Conservation (phyloP, 805 yeast genomes). For the Metschnikowia arizonensis region DNA sequence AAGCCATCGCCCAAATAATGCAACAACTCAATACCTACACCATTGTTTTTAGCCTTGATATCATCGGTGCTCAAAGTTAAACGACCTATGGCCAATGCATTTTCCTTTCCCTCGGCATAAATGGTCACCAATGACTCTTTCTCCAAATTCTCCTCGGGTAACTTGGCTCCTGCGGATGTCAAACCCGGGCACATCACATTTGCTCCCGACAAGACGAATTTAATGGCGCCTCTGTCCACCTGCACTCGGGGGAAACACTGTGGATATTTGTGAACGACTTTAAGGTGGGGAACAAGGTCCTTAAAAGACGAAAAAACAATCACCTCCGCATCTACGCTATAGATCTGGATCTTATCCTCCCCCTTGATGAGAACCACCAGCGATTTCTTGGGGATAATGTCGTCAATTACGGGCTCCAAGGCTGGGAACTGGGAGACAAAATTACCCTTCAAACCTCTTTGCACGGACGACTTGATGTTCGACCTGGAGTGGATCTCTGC, state of each 20-base stretch:
- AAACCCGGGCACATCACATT: constrained; percentile 96
- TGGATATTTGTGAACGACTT: constrained; percentile 77
- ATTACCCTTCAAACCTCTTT: constrained; percentile 76
- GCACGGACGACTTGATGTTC: constrained; percentile 91
- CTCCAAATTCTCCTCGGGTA: constrained; percentile 70
- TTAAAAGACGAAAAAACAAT: constrained; percentile 79
- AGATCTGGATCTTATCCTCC: constrained; percentile 82
- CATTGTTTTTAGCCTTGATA: constrained; percentile 76
- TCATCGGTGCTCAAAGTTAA: constrained; percentile 86
- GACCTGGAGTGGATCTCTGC: constrained; percentile 89
- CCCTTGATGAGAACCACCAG: constrained; percentile 79
- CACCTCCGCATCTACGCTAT: constrained; percentile 67
- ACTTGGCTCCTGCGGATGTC: constrained; percentile 76
- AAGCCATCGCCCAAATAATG: constrained; percentile 88
- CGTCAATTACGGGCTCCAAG: constrained; percentile 75
- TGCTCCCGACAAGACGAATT: constrained; percentile 92
- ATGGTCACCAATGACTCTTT: constrained; percentile 72
- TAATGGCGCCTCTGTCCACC: constrained; percentile 95
- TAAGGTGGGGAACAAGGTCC: constrained; percentile 71
- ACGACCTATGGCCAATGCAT: constrained; percentile 87
- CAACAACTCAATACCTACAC: constrained; percentile 80
- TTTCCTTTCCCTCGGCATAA: constrained; percentile 89
- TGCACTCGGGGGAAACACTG: constrained; percentile 77
- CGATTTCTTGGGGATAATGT: constrained; percentile 81
- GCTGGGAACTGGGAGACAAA: constrained; percentile 68